phyloP scores from a whole-genome alignment of 2,329 filamentous ascomycete genomes.

The Aspergillus proliferans region DNA sequence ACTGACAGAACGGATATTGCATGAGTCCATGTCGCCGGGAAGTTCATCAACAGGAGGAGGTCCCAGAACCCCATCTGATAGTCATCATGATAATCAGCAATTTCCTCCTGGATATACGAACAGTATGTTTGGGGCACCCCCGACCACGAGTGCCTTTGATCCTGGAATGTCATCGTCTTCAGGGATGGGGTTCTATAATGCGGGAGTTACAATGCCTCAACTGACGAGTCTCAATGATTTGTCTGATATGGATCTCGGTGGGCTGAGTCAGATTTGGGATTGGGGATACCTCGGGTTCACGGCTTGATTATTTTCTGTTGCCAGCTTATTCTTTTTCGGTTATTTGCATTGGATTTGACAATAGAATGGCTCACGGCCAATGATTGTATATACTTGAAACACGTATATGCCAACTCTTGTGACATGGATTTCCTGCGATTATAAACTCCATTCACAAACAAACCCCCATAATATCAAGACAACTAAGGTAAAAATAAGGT shows the following conservation, averaged over 20 bases:
- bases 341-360: not conserved
- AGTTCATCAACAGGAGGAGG: not conserved
- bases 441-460: too few relatives aligned
- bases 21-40: constrained; percentile 1
- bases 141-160: not conserved
- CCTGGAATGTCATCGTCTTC: not conserved
- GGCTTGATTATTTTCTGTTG: not conserved
- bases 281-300: constrained; percentile 14
- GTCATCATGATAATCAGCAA: not conserved
- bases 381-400: too few relatives aligned
- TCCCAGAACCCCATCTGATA: constrained; percentile 1
- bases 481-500: too few relatives aligned
- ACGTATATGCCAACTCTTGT: too few relatives aligned
- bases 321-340: not conserved
- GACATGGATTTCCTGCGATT: too few relatives aligned
- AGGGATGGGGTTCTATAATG: not conserved
- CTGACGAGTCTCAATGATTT: constrained; percentile 3
- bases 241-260: constrained; percentile 17
- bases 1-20: constrained; percentile 1
- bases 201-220: not conserved
- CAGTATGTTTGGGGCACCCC: not conserved
- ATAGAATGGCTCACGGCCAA: not conserved
- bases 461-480: too few relatives aligned
- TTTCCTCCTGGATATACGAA: not conserved
- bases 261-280: constrained; percentile 23